These are phyloP conservation scores for Scleroderma bovista DNA, from an alignment of 768 basidiomycete genomes.

Conservation along the genomic window DNA sequence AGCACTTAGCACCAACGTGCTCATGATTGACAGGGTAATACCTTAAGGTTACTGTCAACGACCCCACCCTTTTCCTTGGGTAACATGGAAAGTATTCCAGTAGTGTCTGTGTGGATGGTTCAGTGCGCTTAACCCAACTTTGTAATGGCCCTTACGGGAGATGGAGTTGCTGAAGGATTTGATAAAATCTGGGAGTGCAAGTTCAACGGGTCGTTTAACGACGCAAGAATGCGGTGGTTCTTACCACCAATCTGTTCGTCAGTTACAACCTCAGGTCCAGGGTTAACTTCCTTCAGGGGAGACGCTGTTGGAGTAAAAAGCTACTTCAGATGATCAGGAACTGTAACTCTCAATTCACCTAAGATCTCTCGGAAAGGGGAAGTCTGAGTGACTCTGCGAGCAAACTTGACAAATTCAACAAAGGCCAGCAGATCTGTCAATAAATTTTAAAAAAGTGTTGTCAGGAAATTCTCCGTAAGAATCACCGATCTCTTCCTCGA, in stretches of 20 bases:
- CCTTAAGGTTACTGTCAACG: conserved; percentile 31
- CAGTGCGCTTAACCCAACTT: neutral
- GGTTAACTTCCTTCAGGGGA: conserved; percentile 21
- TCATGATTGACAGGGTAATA: conserved; percentile 9
- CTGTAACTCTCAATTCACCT: conserved; percentile 14
- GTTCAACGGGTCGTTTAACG: neutral
- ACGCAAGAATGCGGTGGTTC: neutral
- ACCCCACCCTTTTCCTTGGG: conserved; percentile 35
- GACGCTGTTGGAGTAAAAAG: neutral
- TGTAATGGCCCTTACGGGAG: conserved; percentile 1
- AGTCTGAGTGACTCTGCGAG: conserved; percentile 47
- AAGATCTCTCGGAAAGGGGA: conserved; percentile 44
- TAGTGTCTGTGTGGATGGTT: conserved; percentile 20
- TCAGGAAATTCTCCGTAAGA: neutral
- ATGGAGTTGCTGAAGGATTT: conserved; percentile 12
- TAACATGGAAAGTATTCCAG: conserved; percentile 37
- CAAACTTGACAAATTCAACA: conserved; percentile 45
- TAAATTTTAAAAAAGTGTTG: neutral
- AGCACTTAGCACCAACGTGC: neutral
- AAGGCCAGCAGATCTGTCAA: conserved; percentile 27
- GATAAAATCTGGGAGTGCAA: conserved; percentile 13
- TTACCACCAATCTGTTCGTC: conserved; percentile 22
- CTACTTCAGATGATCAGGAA: neutral
- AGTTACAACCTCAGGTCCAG: conserved; percentile 23
- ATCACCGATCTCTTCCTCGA: conserved; percentile 37